A percentile compares a stretch with the other conserved stretches of the same genome.
phyloP scores from a whole-genome alignment of 306 rosid species.

The Dalbergia oliveri region DNA sequence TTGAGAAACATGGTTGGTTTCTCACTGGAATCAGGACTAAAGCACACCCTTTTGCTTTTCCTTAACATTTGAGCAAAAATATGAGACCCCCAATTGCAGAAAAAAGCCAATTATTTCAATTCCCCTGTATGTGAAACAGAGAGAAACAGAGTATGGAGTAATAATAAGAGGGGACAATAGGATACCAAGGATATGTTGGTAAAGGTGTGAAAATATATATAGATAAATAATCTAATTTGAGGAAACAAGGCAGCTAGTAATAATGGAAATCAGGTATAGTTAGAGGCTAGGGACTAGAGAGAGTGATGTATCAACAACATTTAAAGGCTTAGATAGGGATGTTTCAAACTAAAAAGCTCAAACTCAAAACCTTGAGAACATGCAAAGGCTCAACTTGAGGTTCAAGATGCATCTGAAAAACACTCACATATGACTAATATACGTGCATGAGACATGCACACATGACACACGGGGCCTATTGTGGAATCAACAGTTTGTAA shows the following conservation, averaged over 20 bases:
- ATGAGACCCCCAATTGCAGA: not conserved
- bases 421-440: constrained; percentile 20
- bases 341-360: constrained; percentile 32
- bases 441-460: constrained; percentile 59
- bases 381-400: constrained; percentile 2
- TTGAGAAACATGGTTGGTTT: constrained; percentile 56
- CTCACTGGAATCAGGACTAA: constrained; percentile 68
- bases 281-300: constrained; percentile 30
- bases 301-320: constrained; percentile 40
- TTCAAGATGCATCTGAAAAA: constrained; percentile 2
- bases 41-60: constrained; percentile 64
- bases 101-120: not conserved
- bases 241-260: constrained; percentile 21
- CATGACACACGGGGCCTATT: constrained; percentile 41
- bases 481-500: constrained; percentile 7
- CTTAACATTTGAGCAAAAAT: constrained; percentile 55
- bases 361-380: constrained; percentile 34
- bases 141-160: not conserved
- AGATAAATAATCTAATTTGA: not conserved
- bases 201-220: constrained; percentile 37
- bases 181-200: constrained; percentile 16
- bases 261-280: constrained; percentile 32
- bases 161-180: constrained; percentile 39
- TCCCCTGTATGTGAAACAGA: constrained; percentile 3
- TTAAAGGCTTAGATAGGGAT: constrained; percentile 31